These are phyloP conservation scores for Centrapalus pauciflorus DNA, from an alignment of 129 eudicot species.

Conservation along the genomic window DNA sequence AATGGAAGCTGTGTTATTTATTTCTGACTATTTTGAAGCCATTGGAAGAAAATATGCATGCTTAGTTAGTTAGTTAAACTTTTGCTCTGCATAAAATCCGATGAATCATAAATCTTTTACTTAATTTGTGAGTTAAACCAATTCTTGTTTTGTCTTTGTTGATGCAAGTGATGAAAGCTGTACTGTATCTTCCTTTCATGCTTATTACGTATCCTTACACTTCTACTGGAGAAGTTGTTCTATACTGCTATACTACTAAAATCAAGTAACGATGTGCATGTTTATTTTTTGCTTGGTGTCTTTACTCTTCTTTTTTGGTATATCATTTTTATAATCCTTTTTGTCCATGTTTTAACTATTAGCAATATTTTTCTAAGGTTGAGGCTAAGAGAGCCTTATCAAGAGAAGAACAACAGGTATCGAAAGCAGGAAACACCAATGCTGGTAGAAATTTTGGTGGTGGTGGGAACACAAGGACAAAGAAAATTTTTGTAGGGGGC, in stretches of 20 bases:
- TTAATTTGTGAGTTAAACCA: not conserved
- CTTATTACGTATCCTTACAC: too few relatives aligned
- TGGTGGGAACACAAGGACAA: slow-evolving; percentile 59
- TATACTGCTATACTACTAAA: too few relatives aligned
- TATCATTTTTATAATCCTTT: not conserved
- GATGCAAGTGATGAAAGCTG: not conserved
- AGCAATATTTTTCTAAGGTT: slow-evolving; percentile 39
- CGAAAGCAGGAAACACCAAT: slow-evolving; percentile 51
- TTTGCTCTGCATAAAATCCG: not conserved
- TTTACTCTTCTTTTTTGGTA: not conserved
- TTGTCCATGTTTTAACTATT: not conserved
- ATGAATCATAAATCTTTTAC: not conserved
- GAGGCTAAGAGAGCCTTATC: slow-evolving; percentile 92
- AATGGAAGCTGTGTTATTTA: not conserved
- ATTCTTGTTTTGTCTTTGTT: not conserved
- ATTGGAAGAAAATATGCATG: not conserved
- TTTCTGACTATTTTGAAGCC: not conserved
- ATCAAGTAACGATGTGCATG: too few relatives aligned
- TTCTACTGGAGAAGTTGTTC: too few relatives aligned
- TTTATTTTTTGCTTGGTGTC: not conserved
- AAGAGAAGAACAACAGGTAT: slow-evolving; percentile 79
- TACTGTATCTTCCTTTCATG: too few relatives aligned
- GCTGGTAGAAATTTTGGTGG: slow-evolving; percentile 59
- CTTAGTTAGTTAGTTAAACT: not conserved
- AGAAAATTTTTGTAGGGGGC: slow-evolving; percentile 90